Base-by-base conservation (phyloP, 2,329 filamentous ascomycete genomes). In the Amphichorda felina region DNA sequence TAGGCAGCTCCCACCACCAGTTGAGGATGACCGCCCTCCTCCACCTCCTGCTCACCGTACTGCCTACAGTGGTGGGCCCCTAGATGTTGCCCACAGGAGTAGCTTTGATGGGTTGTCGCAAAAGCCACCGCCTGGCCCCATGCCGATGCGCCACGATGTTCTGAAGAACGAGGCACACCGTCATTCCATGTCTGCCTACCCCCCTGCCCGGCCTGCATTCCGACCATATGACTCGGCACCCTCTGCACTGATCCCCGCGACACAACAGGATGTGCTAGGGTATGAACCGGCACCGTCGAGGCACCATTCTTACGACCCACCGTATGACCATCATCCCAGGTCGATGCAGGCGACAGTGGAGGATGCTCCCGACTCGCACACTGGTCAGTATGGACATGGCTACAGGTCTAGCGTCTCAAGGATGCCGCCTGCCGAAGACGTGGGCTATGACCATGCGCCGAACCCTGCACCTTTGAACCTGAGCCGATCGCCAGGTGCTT, bases 311-410 rank as follows among this genome's bases (percentile, higher is more conserved):
- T 70, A 70, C 38, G 70, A 77, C 40, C 49, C 54, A 19, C 50
- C 50, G 14, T 66, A 61, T 45, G 68, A 67, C 36, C 46, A 53
- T 26, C 64, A 64, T 28, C 57, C 61, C 46, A 61, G 63, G 39
- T 64, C 67, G 1, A 68, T 75, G 70, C 75, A 77, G 45, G 72
- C 70, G 3, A 78, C 69, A 6, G 74, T 75, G 5, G 77, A 81
- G 48, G 76, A 81, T 42, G 72, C 68, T 5, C 74, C 75, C 4
- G 73, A 77, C 33, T 68, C 70, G 2, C 59, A 63, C 2, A 44
- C 44, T 4, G 40, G 38, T 7, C 37, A 43, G 4, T 45, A 52
- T 29, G 44, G 41, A 6, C 50, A 56, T n/a, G 41, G 48, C 7
- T 41, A 45, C 32, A 36, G 47, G 19, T 46, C 50, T 11, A 38